Percentiles rank a stretch among this genome's conserved stretches.
phyloP scores from a whole-genome alignment of 148 eudicot species.

The Selenicereus undatus region DNA sequence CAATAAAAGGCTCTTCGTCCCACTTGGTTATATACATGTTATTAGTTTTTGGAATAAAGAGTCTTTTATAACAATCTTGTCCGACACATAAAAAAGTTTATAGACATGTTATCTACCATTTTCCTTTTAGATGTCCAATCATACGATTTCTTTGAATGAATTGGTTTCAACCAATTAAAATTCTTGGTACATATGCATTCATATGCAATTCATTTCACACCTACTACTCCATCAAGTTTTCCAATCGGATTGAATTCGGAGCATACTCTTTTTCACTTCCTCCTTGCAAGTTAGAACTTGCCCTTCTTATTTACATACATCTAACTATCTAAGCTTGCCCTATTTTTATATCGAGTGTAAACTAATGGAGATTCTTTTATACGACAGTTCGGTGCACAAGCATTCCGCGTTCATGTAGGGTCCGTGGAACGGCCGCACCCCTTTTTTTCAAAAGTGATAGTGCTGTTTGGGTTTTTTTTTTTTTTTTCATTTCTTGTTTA shows the following conservation, averaged over 20 bases:
- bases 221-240: not conserved
- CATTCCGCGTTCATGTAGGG: too few species aligned
- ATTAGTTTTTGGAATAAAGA: too few species aligned
- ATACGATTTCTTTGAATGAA: not conserved
- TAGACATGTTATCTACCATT: not conserved
- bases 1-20: too few species aligned
- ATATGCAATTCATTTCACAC: not conserved
- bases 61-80: too few species aligned
- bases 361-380: not conserved
- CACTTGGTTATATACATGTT: too few species aligned
- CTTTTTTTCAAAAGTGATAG: too few species aligned
- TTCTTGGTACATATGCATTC: not conserved
- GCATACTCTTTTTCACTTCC: not conserved
- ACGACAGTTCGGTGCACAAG: too few species aligned
- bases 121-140: too few species aligned
- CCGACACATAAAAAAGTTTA: too few species aligned
- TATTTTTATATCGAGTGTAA: not conserved
- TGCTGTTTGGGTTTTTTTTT: not conserved
- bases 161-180: not conserved
- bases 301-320: not conserved
- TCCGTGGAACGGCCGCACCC: too few species aligned
- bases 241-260: not conserved
- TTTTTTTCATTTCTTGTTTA: not conserved
- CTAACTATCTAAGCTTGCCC: not conserved
- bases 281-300: not conserved